Conservation (phyloP, 2,329 filamentous ascomycete genomes). For the Alternaria angustiovoidea region DNA sequence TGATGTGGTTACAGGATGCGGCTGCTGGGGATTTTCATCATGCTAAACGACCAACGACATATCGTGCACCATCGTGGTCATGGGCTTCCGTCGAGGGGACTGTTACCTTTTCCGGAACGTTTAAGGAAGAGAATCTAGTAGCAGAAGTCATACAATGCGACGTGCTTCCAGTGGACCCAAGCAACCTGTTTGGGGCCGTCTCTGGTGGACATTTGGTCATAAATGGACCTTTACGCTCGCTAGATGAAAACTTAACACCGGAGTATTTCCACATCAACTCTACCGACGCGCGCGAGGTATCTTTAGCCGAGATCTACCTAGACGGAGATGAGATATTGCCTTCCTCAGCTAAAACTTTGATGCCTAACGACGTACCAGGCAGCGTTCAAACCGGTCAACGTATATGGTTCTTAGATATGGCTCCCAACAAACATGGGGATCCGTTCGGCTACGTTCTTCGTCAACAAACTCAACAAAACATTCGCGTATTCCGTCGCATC, state of each 20-base stretch:
- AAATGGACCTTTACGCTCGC: background rate
- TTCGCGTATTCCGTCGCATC: background rate
- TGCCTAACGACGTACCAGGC: no score
- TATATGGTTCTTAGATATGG: background rate
- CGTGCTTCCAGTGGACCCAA: background rate
- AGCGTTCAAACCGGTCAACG: background rate
- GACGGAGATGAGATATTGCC: background rate
- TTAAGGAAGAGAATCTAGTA: background rate
- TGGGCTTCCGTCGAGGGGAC: background rate
- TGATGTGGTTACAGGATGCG: background rate
- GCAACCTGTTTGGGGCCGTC: background rate
- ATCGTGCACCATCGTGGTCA: conserved; percentile 1
- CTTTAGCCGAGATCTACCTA: background rate
- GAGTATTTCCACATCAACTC: background rate
- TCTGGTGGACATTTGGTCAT: background rate
- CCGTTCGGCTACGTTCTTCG: background rate
- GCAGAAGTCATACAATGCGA: background rate
- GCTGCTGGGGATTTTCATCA: background rate
- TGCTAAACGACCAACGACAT: background rate
- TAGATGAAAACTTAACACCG: background rate
- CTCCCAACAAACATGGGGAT: background rate
- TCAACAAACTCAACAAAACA: background rate
- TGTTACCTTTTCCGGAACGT: background rate
- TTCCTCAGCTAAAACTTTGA: no score
- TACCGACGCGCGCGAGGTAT: background rate